These are phyloP conservation scores for Amanita jacksonii DNA, from an alignment of 768 basidiomycete species.

Conservation along the genomic window DNA sequence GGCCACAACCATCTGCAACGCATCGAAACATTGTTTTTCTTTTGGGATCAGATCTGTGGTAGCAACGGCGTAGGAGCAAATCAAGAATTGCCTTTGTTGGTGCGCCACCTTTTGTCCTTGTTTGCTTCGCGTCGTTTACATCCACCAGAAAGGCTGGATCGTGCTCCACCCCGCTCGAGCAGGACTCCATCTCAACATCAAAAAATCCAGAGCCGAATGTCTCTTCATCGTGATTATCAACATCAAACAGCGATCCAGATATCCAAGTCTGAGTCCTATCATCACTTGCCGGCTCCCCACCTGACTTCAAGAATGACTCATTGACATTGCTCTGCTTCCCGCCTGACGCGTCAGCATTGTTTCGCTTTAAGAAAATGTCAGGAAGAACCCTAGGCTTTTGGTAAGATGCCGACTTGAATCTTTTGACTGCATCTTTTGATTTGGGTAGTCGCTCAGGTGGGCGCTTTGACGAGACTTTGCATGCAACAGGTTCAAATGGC, in stretches of 20 bases:
- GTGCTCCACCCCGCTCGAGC: neutral
- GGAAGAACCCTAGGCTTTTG: neutral
- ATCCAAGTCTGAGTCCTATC: no score
- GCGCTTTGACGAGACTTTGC: neutral
- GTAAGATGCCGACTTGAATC: neutral
- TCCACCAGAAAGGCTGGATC: neutral
- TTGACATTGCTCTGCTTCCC: no score
- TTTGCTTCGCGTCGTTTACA: neutral
- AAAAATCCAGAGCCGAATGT: no score
- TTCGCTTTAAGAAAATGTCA: no score
- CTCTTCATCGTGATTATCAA: neutral
- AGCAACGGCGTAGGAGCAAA: neutral
- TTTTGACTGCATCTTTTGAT: neutral
- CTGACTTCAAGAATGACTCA: no score
- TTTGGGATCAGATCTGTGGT: neutral
- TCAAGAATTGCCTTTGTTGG: neutral
- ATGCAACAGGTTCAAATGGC: neutral
- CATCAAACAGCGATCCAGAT: neutral
- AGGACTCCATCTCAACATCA: neutral
- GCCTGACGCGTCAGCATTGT: no score
- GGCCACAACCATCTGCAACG: neutral
- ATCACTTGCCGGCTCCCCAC: no score
- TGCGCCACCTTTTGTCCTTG: neutral
- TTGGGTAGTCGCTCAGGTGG: neutral
- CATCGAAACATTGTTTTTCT: neutral